Base-by-base conservation (phyloP, 345 rosid genomes). In the Angophora floribunda region DNA sequence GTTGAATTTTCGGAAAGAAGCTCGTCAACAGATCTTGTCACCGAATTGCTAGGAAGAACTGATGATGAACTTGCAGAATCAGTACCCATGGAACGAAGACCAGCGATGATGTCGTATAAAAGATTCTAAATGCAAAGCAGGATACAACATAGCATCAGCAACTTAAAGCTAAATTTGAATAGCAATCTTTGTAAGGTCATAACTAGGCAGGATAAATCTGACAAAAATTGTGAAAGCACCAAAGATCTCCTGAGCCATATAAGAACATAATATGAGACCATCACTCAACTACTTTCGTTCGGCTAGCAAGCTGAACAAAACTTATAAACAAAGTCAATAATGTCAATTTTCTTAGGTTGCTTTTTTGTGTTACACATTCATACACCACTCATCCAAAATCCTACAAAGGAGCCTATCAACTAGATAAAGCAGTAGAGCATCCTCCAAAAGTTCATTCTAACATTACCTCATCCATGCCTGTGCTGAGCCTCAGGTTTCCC, bases 61-160 rank as follows among this genome's bases (percentile, higher is more conserved):
- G 95, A 95, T 91, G 99, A 97, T 88, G 99, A 98, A 92, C 99
- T 98, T 84, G 96, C 97, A 85, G 93, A 93, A 91, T 95, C 95
- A 19, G 90, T 89, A 89, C 94, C 92, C 55, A 93, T 93, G 53
- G 97, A 92, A 86, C 94, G 96, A 86, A 95, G 96, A 89, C 99
- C 94, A 32, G 96, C 88, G 53, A 97, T 97, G 89, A 98, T 93
- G 90, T 97, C 98, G 87, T 94, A 97, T 70, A 98, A 89, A 87
- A 98, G 91, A 90, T 94, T 92, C 99, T 98, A 89, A 88, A 87
- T 87, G 50, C 67, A 87, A 91, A 50, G 88, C 82, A 75, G 82
- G 49, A 75, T 9, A 75, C 24, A 75, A 75, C 82, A 75, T 36
- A 75, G 49, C 82, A 75, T 75, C 82, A 75, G 82, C 82, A 75